phyloP scores from a whole-genome alignment of 306 rosid genomes.

The Lathyrus sativus region DNA sequence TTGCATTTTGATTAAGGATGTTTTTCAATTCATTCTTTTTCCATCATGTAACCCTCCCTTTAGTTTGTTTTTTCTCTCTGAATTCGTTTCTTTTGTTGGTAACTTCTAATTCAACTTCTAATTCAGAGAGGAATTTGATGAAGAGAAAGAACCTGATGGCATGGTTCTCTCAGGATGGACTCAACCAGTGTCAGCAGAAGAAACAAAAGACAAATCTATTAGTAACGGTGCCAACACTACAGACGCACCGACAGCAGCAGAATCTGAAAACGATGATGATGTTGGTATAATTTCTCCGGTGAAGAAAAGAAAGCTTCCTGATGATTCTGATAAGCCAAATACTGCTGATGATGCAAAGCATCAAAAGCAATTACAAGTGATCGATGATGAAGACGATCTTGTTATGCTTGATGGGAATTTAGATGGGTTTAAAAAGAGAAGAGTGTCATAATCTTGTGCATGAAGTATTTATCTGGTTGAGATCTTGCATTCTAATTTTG shows the following conservation, averaged over 20 bases:
- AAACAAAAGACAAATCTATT: conserved; percentile 51
- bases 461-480: conserved; percentile 38
- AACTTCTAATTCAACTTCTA: conserved; percentile 21
- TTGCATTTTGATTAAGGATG: conserved; percentile 4
- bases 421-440: conserved; percentile 64
- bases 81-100: conserved; percentile 16
- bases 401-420: conserved; percentile 62
- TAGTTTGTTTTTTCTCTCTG: background rate
- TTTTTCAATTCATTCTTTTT: background rate
- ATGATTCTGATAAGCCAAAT: conserved; percentile 30
- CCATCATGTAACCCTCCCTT: too few relatives aligned
- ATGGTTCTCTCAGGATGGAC: conserved; percentile 93
- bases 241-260: conserved; percentile 34
- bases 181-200: conserved; percentile 56
- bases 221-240: conserved; percentile 67
- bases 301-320: conserved; percentile 69
- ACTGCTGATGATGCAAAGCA: conserved; percentile 44
- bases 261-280: conserved; percentile 51
- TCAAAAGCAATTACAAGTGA: conserved; percentile 54
- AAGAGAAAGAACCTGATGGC: conserved; percentile 97
- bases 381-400: conserved; percentile 73
- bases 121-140: conserved; percentile 88
- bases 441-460: conserved; percentile 48
- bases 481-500: conserved; percentile 62
- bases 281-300: conserved; percentile 31